These are phyloP conservation scores for Dioszegia aurantiaca DNA, from an alignment of 768 basidiomycete genomes.

Conservation along the genomic window DNA sequence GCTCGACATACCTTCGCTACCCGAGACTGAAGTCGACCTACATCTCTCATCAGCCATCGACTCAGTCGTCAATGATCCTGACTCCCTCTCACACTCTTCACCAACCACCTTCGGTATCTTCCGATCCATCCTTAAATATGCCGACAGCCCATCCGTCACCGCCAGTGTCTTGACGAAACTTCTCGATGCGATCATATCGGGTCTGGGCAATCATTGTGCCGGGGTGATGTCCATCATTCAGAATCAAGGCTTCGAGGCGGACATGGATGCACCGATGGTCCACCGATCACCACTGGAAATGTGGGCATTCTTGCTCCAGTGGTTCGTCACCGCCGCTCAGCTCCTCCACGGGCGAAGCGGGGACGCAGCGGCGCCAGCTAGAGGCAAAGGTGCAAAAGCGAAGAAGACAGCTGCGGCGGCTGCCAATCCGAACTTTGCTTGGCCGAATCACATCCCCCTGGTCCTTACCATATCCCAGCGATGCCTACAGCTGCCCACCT, in stretches of 20 bases:
- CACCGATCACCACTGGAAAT: slow-evolving; percentile 80
- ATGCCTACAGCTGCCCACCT: slow-evolving; percentile 65
- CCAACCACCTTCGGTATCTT: slow-evolving; percentile 73
- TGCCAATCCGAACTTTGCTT: slow-evolving; percentile 49
- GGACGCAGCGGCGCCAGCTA: slow-evolving; percentile 51
- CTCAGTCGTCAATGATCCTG: slow-evolving; percentile 70
- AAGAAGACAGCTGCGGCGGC: slow-evolving; percentile 52
- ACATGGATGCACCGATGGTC: slow-evolving; percentile 44
- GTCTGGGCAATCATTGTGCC: slow-evolving; percentile 30
- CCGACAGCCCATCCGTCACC: slow-evolving; percentile 20
- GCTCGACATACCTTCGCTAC: slow-evolving; percentile 62
- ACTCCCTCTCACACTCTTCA: slow-evolving; percentile 62
- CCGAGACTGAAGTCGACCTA: slow-evolving; percentile 50
- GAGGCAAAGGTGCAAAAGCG: slow-evolving; percentile 19
- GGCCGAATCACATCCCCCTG: slow-evolving; percentile 71
- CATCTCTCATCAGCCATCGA: slow-evolving; percentile 67
- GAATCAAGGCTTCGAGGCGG: slow-evolving; percentile 28
- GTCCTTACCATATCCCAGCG: slow-evolving; percentile 70
- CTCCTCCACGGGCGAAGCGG: slow-evolving; percentile 53
- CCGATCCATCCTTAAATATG: slow-evolving; percentile 71
- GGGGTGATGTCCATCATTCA: slow-evolving; percentile 30
- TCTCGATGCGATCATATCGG: slow-evolving; percentile 79
- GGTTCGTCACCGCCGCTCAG: slow-evolving; percentile 81
- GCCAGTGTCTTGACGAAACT: slow-evolving; percentile 74
- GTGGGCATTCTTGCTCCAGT: slow-evolving; percentile 86